Conservation (phyloP, 306 rosid species). For the Trichosanthes truncata region DNA sequence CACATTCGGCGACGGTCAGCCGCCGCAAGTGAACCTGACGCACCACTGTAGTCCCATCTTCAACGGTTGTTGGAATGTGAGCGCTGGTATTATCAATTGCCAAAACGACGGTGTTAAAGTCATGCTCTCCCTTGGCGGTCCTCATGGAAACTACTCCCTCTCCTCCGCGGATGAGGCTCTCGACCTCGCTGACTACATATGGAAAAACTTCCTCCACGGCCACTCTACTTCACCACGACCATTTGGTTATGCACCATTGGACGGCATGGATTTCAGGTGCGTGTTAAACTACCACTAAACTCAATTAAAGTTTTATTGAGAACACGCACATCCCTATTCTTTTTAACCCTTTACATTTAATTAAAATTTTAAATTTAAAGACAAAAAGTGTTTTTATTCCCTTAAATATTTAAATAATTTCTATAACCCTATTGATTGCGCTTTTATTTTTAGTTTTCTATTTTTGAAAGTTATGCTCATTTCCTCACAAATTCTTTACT, state of each 20-base stretch:
- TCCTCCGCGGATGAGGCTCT: constrained; percentile 13
- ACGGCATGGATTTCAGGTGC: constrained; percentile 24
- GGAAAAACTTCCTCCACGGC: constrained; percentile 33
- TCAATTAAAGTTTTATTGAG: not conserved
- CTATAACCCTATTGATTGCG: too few relatives aligned
- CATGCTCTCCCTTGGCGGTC: constrained; percentile 27
- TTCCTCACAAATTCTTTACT: too few relatives aligned
- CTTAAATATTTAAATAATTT: too few relatives aligned
- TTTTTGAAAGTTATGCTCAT: too few relatives aligned
- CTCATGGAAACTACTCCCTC: constrained; percentile 9
- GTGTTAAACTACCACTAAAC: not conserved
- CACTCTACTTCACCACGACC: constrained; percentile 21
- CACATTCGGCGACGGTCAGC: not conserved
- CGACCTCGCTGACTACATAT: constrained; percentile 19
- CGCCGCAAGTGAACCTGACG: constrained; percentile 28
- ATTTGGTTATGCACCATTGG: constrained; percentile 19
- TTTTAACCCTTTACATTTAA: too few relatives aligned
- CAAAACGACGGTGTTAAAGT: constrained; percentile 28
- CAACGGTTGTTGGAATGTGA: constrained; percentile 12
- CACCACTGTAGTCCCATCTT: constrained; percentile 28
- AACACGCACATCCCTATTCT: not conserved
- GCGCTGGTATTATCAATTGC: constrained; percentile 7
- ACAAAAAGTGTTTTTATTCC: too few relatives aligned
- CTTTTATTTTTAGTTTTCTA: too few relatives aligned
- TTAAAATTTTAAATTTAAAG: too few relatives aligned